Evolutionary conservation across 495 filamentous ascomycete genomes (phyloP).

Genomic region (Baudoinia panamericana): DNA sequence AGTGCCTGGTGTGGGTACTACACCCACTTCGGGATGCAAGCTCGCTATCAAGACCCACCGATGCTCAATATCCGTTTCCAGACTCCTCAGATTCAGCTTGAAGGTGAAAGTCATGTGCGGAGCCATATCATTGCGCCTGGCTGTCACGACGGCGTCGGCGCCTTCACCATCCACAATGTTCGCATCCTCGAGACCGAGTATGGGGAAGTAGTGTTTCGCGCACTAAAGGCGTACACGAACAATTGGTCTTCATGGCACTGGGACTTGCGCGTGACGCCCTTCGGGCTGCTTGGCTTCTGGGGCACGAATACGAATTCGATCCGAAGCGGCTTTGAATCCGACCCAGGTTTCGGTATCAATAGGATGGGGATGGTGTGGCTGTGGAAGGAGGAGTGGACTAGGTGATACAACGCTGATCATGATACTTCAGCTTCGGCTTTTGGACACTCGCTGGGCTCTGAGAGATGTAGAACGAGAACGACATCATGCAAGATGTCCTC

Average conservation of each 20-base stretch:
- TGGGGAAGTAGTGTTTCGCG: neutral
- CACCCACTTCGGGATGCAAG: neutral
- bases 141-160: neutral
- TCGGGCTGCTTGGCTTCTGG: neutral
- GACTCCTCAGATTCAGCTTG: too few species aligned
- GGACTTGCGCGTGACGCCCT: neutral
- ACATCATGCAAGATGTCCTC: too few species aligned
- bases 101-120: too few species aligned
- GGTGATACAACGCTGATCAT: too few species aligned
- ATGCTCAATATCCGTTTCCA: too few species aligned
- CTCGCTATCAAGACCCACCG: too few species aligned
- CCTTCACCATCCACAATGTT: neutral
- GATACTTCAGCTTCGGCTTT: too few species aligned
- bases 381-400: slow-evolving; percentile 2
- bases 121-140: too few species aligned
- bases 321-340: too few species aligned
- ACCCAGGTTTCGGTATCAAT: neutral
- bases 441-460: too few species aligned
- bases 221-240: neutral
- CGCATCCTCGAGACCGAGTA: neutral
- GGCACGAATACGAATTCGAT: too few species aligned
- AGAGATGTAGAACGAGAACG: too few species aligned
- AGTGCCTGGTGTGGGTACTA: slow-evolving; percentile 1
- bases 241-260: neutral
- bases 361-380: neutral